These are phyloP conservation scores for Podospora tetraspora DNA, from an alignment of 495 filamentous ascomycete genomes.

Conservation along the genomic window DNA sequence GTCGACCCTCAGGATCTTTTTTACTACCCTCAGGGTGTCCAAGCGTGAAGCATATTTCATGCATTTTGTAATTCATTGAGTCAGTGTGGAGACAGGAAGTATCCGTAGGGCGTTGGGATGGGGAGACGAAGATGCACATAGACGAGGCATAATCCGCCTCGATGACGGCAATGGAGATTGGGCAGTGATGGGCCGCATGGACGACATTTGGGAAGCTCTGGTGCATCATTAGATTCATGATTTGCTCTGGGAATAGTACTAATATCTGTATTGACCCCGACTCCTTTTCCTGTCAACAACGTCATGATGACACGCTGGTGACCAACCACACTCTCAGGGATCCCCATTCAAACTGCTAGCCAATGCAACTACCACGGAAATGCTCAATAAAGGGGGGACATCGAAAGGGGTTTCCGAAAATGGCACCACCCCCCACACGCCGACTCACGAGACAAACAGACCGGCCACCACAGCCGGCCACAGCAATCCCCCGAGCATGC, in stretches of 20 bases:
- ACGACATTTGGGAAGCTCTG: neutral
- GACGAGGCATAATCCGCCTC: neutral
- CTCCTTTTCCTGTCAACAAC: neutral
- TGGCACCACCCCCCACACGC: neutral
- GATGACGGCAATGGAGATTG: neutral
- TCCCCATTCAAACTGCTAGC: neutral
- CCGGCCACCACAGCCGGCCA: neutral
- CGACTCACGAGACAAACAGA: neutral
- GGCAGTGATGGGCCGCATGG: neutral
- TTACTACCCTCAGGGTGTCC: constrained; percentile 47
- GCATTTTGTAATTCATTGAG: neutral
- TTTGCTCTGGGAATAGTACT: neutral
- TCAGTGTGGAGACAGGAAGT: neutral
- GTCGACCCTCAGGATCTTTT: constrained; percentile 56
- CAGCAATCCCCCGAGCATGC: neutral
- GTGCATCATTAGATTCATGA: neutral
- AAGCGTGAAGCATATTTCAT: constrained; percentile 10
- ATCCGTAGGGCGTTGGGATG: neutral
- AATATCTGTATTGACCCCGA: neutral
- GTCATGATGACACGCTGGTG: neutral
- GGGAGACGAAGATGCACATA: neutral
- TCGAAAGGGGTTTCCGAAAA: neutral
- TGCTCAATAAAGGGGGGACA: neutral
- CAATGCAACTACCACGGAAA: neutral
- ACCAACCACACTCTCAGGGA: neutral